Evolutionary conservation across 805 yeast genomes (phyloP), one percentile per base, ranked within the genome.

Genomic region (Candida vartiovaarae): DNA sequence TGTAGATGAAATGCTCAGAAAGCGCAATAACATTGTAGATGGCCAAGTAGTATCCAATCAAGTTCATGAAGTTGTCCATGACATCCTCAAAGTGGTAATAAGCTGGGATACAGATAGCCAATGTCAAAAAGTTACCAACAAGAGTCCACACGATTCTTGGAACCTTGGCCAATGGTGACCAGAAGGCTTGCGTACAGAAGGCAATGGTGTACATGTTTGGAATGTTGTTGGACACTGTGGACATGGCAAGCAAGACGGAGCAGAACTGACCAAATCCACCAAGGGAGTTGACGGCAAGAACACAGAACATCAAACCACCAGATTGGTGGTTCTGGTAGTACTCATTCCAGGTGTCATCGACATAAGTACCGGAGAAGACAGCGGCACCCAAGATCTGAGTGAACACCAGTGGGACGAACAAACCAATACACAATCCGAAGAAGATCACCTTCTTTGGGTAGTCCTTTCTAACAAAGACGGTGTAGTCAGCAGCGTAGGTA

Each of bases 191-290:
- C 32, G 89, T 88, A 52, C 89, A 81, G 59, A 90, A 72, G 34
- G 88, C 90, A 56, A 88, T 77, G 26, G 97, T 86, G 72, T 90
- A 90, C 84, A 88, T 81, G 71, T 88, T 89, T 65, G 96, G 96
- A 64, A 89, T 79, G 70, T 88, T 89, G 74, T 87, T 88, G 52
- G 96, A 82, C 45, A 90, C 83, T 30, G 95, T 87, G 30, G 96
- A 86, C 52, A 90, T 67, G 15, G 95, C 87, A 51, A 90, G 70
- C 20, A 90, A 29, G 30, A 90, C 96, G 66, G 90, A 78, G 65
- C 90, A 81, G 73, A 90, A 88, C 64, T 86, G 82, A 50, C 96
- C 96, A 55, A 90, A 87, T 8, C 88, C 90, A 65, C 85, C 90
- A 48, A 88, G 72, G 5, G 95, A 83, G 61, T 89, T 75, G 51